phyloP scores from a whole-genome alignment of 2,329 filamentous ascomycete genomes.

The Cordyceps tenuipes region DNA sequence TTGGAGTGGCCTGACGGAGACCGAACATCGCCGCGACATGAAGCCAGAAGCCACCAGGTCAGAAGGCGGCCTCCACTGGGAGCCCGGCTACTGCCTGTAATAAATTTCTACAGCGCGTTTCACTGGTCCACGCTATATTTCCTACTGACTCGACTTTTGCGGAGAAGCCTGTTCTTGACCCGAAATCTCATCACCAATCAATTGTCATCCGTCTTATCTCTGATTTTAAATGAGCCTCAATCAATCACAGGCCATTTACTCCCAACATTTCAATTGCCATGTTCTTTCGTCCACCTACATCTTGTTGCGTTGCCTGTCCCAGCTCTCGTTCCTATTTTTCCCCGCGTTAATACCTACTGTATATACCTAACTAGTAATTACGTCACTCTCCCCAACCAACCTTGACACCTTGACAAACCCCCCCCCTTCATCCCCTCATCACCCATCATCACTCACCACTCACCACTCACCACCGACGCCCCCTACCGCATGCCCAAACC shows the following conservation, averaged over 20 bases:
- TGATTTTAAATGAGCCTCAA: background rate
- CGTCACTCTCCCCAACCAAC: background rate
- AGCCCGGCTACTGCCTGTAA: too few relatives aligned
- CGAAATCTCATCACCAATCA: conserved; percentile 3
- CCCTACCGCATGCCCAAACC: conserved; percentile 51
- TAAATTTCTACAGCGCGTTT: too few relatives aligned
- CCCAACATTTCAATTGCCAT: background rate
- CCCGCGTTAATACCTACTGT: background rate
- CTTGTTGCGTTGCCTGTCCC: background rate
- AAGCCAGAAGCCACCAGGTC: too few relatives aligned
- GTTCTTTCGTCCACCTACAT: background rate
- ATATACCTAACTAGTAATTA: too few relatives aligned
- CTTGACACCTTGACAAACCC: background rate
- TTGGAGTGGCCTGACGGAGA: conserved; percentile 6
- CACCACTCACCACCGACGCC: background rate
- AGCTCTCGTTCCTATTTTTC: background rate
- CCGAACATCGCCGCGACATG: conserved; percentile 5
- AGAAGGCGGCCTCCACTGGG: too few relatives aligned
- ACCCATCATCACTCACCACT: background rate
- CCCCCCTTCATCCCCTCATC: background rate
- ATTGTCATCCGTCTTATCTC: background rate
- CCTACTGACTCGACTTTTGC: background rate
- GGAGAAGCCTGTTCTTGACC: background rate
- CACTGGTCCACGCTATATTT: background rate
- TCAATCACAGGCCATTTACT: background rate